Conservation (phyloP, 2,329 filamentous ascomycete species). For the Colletotrichum caudatum region DNA sequence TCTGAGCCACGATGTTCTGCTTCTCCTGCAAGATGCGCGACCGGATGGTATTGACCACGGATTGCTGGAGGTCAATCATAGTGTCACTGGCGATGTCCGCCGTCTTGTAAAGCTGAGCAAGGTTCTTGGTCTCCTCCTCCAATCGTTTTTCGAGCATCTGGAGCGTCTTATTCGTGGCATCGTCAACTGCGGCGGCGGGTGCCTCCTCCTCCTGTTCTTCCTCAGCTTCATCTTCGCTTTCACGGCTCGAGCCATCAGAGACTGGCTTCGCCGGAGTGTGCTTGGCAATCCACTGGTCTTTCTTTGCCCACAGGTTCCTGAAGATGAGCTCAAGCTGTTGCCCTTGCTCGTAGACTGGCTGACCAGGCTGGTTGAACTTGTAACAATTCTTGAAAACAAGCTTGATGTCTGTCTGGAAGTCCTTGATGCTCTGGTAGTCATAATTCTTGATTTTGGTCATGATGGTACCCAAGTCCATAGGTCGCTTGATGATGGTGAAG, state of each 20-base stretch:
- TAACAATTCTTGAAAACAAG: constrained; percentile 91
- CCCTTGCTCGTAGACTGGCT: constrained; percentile 79
- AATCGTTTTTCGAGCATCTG: constrained; percentile 65
- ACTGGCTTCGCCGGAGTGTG: constrained; percentile 70
- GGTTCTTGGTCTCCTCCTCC: constrained; percentile 68
- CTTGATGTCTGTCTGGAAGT: constrained; percentile 85
- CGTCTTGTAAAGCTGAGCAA: constrained; percentile 64
- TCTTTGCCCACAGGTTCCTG: constrained; percentile 79
- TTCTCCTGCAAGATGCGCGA: constrained; percentile 81
- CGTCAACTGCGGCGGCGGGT: constrained; percentile 65
- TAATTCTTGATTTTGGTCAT: constrained; percentile 80
- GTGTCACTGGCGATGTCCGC: constrained; percentile 64
- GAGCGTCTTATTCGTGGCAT: constrained; percentile 54
- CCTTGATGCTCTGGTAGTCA: constrained; percentile 83
- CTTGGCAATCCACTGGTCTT: constrained; percentile 83
- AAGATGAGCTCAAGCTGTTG: constrained; percentile 81
- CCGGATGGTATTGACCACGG: constrained; percentile 74
- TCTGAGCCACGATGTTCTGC: constrained; percentile 66
- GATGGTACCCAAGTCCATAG: constrained; percentile 94
- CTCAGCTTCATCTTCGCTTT: constrained; percentile 76
- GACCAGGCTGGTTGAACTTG: constrained; percentile 84
- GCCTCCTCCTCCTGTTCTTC: constrained; percentile 78
- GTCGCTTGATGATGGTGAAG: constrained; percentile 93
- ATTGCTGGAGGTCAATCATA: constrained; percentile 68
- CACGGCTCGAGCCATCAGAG: constrained; percentile 73